A percentile compares a stretch with the other conserved stretches of the same genome.
Evolutionary conservation across 139 green algal species (phyloP).

Genomic region (Nannochloris sp.): DNA sequence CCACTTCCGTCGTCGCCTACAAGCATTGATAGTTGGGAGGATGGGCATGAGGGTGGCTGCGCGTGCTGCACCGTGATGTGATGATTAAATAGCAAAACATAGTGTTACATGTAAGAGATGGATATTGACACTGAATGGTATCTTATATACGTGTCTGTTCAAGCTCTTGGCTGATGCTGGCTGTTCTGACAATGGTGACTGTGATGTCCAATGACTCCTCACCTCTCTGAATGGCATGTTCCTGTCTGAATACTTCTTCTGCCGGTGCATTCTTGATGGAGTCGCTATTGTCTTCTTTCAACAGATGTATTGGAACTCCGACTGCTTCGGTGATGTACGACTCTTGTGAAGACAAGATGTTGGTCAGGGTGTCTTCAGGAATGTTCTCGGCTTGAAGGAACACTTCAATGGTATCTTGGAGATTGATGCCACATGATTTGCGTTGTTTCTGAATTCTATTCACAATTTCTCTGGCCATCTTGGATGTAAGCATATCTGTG

Average conservation of each 20-base stretch:
- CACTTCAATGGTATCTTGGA: constrained; percentile 60
- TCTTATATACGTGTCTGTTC: background rate
- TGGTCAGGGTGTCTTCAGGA: background rate
- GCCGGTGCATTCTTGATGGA: no score
- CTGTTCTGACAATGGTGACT: no score
- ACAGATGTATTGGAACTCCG: background rate
- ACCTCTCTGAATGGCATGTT: background rate
- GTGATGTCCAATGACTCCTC: background rate
- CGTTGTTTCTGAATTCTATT: constrained; percentile 94
- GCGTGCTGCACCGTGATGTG: background rate
- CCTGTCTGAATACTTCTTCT: no score
- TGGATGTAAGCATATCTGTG: constrained; percentile 53
- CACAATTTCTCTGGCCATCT: constrained; percentile 82
- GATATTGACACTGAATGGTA: background rate
- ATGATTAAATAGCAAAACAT: background rate
- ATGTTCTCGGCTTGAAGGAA: constrained; percentile 28
- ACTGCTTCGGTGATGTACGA: constrained; percentile 1
- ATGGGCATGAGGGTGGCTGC: constrained; percentile 2
- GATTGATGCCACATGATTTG: constrained; percentile 75
- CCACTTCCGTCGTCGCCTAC: background rate
- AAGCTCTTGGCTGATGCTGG: background rate
- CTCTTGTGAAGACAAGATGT: constrained; percentile 2
- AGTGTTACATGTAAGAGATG: background rate
- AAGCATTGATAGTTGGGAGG: constrained; percentile 5
- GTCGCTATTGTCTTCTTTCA: background rate